These are phyloP conservation scores for Fusarium palustre DNA, from an alignment of 2,329 filamentous ascomycete genomes.

Conservation along the genomic window DNA sequence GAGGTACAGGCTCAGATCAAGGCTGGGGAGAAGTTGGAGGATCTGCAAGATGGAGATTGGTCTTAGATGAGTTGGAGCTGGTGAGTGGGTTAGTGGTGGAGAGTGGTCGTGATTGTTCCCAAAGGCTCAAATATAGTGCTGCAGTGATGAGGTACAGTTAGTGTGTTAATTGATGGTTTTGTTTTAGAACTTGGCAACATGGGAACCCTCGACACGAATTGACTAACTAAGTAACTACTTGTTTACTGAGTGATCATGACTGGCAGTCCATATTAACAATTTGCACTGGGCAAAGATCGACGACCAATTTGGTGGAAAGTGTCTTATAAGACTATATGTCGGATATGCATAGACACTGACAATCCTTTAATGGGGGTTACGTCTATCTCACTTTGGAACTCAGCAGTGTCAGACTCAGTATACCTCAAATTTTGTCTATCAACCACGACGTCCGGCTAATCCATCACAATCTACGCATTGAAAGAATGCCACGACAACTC, in stretches of 20 bases:
- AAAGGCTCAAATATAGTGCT: too few species aligned
- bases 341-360: rapidly evolving
- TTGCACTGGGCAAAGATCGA: neutral
- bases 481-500: neutral
- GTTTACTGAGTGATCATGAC: too few species aligned
- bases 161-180: neutral
- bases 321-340: neutral
- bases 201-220: too few species aligned
- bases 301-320: too few species aligned
- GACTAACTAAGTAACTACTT: too few species aligned
- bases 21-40: constrained; percentile 30
- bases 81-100: neutral
- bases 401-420: neutral
- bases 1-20: constrained; percentile 32
- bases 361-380: rapidly evolving
- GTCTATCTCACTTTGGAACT: neutral
- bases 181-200: rapidly evolving
- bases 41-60: constrained; percentile 36
- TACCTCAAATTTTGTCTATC: neutral
- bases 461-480: neutral
- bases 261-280: rapidly evolving
- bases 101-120: rapidly evolving
- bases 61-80: neutral
- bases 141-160: too few species aligned
- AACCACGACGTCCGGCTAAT: neutral